These are phyloP conservation scores for Dioszegia hungarica DNA, from an alignment of 768 basidiomycete species.

Conservation along the genomic window DNA sequence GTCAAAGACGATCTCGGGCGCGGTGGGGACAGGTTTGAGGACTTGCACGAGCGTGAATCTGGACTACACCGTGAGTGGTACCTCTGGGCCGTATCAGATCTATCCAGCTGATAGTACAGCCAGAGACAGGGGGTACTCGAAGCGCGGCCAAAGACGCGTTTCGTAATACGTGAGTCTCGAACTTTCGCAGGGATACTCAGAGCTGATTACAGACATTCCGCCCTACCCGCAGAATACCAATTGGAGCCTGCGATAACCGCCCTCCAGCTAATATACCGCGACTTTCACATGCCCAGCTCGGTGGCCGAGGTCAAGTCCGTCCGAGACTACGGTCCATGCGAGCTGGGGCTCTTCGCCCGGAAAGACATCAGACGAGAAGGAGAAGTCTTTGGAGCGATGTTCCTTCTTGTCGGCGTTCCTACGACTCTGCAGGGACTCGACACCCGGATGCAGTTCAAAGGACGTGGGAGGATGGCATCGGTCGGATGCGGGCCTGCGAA, in stretches of 20 bases:
- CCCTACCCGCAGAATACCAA: no score
- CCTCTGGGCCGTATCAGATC: no score
- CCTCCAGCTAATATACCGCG: no score
- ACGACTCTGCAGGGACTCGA: background rate
- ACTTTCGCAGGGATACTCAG: no score
- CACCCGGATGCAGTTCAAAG: background rate
- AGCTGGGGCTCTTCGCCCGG: background rate
- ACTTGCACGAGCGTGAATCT: background rate
- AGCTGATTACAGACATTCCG: background rate
- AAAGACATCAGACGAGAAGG: background rate
- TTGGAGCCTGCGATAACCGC: no score
- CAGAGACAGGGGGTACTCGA: no score
- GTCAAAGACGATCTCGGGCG: no score
- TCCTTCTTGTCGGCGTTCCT: background rate
- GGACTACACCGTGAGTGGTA: background rate
- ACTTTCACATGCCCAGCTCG: background rate
- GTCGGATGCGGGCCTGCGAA: slow-evolving; percentile 1
- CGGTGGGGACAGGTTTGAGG: background rate
- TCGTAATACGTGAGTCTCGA: no score
- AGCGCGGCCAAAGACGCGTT: no score
- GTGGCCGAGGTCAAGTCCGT: background rate
- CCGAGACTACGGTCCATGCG: background rate
- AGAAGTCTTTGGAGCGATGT: background rate
- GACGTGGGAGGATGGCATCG: background rate
- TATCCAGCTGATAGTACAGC: no score